phyloP scores from a whole-genome alignment of 768 basidiomycete species.

The Pleurotus ostreatus region DNA sequence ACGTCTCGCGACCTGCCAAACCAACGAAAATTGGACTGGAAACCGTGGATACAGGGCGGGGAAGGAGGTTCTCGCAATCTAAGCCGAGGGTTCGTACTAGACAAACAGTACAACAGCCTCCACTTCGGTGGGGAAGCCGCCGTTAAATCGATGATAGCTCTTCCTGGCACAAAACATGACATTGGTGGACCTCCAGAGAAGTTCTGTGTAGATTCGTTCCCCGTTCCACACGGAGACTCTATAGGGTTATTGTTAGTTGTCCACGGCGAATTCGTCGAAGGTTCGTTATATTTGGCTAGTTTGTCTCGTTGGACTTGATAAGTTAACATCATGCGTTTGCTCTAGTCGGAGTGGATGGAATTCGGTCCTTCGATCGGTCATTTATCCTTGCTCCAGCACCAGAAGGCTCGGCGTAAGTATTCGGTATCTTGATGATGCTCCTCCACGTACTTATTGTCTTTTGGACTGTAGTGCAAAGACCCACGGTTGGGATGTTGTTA shows the following conservation, averaged over 20 bases:
- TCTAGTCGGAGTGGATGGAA: slow-evolving; percentile 50
- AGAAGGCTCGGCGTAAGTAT: slow-evolving; percentile 77
- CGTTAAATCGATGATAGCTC: slow-evolving; percentile 49
- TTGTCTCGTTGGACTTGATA: slow-evolving; percentile 64
- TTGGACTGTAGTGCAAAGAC: slow-evolving; percentile 53
- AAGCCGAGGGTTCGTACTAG: slow-evolving; percentile 57
- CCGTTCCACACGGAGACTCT: slow-evolving; percentile 57
- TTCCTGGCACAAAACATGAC: slow-evolving; percentile 84
- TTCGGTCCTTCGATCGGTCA: slow-evolving; percentile 90
- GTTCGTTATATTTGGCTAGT: slow-evolving; percentile 73
- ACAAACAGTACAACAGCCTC: slow-evolving; percentile 61
- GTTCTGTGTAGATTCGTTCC: slow-evolving; percentile 87
- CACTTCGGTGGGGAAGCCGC: slow-evolving; percentile 69
- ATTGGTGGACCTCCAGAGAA: slow-evolving; percentile 72
- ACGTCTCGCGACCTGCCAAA: slow-evolving; percentile 65
- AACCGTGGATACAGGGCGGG: slow-evolving; percentile 55
- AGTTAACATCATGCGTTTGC: background rate
- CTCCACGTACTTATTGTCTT: slow-evolving; percentile 9
- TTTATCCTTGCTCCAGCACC: slow-evolving; percentile 82
- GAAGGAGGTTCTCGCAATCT: slow-evolving; percentile 73
- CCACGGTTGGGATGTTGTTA: slow-evolving; percentile 85
- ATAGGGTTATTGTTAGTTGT: slow-evolving; percentile 68
- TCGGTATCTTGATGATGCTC: slow-evolving; percentile 4
- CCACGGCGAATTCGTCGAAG: slow-evolving; percentile 89
- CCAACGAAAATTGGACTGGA: slow-evolving; percentile 81